Base-by-base conservation (phyloP, 495 filamentous ascomycete species). In the Podospora tetraspora region DNA sequence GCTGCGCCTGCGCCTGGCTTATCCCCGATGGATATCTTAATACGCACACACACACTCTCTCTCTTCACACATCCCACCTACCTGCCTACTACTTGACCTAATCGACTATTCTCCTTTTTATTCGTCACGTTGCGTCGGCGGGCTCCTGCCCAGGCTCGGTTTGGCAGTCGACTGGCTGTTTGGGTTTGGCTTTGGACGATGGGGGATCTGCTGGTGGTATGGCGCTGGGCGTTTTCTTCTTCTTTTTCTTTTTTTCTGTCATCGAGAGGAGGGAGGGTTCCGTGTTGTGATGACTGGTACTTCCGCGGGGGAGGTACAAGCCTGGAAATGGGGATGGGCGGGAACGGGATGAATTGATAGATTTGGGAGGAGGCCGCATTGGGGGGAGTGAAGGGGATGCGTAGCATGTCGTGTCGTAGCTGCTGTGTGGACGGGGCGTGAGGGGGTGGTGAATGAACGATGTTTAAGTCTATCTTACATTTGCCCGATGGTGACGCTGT, bases 211-310 rank as follows among this genome's bases (percentile, higher is more conserved):
- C 32, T 37, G 32, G 22, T 19, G 12, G 24, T 16, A 13, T 2
- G 59, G 59, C 59, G 59, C 59, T 16, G 24, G 59, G 59, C 59
- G 59, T 60, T 60, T 60, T 60, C 27, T 16, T 60, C n/a, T 60
- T 60, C 25, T 27, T 24, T n/a, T 52, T 52, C 16, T n/a, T 52
- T 52, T 52, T n/a, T 52, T 19, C 9, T n/a, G 6, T 2, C 6
- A n/a, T 43, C 13, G 7, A 2, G 2, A 4, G 34, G 34, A 13
- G 2, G 32, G 37, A 16, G 16, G 43, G n/a, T 2, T n/a, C 13
- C 57, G 27, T 37, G 32, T 7, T 24, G 24, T 27, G 3, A 3
- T 24, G 24, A 6, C 6, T 5, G 58, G 58, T 23, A 24, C 1
- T 13, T 19, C 24, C 23, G 24, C 12, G 59, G 59, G 59, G 24